Conservation (phyloP, 345 rosid species). For the Aquilaria yunnanensis region DNA sequence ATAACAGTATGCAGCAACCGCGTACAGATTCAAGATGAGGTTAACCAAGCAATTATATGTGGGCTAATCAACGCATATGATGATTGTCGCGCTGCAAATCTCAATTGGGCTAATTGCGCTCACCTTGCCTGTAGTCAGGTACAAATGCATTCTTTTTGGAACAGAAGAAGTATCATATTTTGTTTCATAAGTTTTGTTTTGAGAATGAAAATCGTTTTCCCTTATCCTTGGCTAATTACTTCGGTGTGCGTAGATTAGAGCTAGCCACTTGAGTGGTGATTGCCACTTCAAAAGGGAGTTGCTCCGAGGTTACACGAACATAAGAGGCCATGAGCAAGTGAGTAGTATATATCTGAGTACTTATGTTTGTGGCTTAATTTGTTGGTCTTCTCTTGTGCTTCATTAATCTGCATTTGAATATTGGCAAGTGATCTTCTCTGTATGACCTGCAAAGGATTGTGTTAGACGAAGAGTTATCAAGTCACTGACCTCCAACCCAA, state of each 20-base stretch:
- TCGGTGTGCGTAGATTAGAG: slow-evolving; percentile 60
- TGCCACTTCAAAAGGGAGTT: slow-evolving; percentile 87
- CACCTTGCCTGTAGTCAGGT: slow-evolving; percentile 99
- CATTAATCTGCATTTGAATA: too few relatives aligned
- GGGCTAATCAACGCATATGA: slow-evolving; percentile 91
- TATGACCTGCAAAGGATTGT: too few relatives aligned
- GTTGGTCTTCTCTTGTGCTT: too few relatives aligned
- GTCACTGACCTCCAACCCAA: slow-evolving; percentile 52
- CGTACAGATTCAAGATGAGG: slow-evolving; percentile 69
- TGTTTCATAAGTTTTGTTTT: too few relatives aligned
- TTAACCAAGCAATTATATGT: slow-evolving; percentile 77
- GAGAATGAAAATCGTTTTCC: too few relatives aligned
- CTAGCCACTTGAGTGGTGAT: slow-evolving; percentile 88
- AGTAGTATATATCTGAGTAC: slow-evolving; percentile 10
- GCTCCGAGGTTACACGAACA: slow-evolving; percentile 61
- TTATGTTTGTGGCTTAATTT: too few relatives aligned
- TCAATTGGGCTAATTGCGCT: slow-evolving; percentile 85
- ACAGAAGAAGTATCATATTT: too few relatives aligned
- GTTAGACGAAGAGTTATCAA: too few relatives aligned
- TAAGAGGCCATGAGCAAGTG: slow-evolving; percentile 91
- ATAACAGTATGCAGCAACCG: slow-evolving; percentile 78
- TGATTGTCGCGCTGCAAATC: slow-evolving; percentile 77
- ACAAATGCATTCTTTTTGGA: not conserved
- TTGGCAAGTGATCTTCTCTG: too few relatives aligned
- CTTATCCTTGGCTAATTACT: not conserved